phyloP scores from a whole-genome alignment of 2,329 filamentous ascomycete genomes.

The Thelonectria rubi region DNA sequence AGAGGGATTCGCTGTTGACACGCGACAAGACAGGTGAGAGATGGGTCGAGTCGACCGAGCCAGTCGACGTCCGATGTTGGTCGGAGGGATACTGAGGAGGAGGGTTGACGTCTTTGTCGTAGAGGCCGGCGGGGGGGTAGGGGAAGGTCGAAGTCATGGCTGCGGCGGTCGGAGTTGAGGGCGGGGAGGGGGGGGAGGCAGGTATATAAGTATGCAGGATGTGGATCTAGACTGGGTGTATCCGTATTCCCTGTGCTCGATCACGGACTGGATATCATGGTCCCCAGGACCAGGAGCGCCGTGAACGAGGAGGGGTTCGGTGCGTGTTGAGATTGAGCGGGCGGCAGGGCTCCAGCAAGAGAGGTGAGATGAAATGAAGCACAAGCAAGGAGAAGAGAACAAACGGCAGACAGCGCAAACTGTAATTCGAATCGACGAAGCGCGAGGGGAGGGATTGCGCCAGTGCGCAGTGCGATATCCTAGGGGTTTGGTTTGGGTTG shows the following conservation, averaged over 20 bases:
- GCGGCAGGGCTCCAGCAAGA: conserved; percentile 1
- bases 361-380: conserved; percentile 10
- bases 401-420: conserved; percentile 7
- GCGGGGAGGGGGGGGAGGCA: conserved; percentile 37
- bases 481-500: conserved; percentile 23
- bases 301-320: conserved; percentile 23
- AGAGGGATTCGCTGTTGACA: conserved; percentile 44
- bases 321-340: conserved; percentile 4
- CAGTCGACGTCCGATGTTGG: conserved; percentile 41
- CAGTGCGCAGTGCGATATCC: conserved; percentile 12
- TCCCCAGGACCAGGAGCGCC: conserved; percentile 35
- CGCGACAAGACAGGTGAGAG: conserved; percentile 57
- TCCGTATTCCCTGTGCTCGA: conserved; percentile 40
- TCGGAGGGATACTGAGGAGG: conserved; percentile 41
- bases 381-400: not conserved
- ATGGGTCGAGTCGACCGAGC: conserved; percentile 50
- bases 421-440: not conserved
- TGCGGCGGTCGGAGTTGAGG: conserved; percentile 32
- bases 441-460: conserved; percentile 12
- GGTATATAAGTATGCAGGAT: conserved; percentile 47
- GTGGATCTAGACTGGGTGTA: conserved; percentile 37
- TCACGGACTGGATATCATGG: conserved; percentile 47
- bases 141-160: conserved; percentile 57
- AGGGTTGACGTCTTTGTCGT: conserved; percentile 47
- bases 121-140: conserved; percentile 52